These are phyloP conservation scores for Chenopodium quinoa DNA, from an alignment of 148 eudicot genomes.

Conservation along the genomic window DNA sequence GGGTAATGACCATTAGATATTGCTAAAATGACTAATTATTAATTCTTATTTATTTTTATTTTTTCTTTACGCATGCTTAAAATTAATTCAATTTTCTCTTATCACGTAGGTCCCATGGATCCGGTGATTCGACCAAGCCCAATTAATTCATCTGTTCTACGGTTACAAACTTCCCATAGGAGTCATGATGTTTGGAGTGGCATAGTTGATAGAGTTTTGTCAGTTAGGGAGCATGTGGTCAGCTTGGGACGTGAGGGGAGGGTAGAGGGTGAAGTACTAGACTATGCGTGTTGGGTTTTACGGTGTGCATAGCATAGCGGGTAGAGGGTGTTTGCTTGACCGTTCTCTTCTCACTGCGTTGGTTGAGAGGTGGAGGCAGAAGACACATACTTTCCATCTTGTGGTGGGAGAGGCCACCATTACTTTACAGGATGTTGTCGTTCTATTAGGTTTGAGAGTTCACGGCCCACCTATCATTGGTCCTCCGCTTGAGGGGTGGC, in stretches of 20 bases:
- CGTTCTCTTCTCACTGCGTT: conserved; percentile 2
- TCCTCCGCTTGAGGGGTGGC: background rate
- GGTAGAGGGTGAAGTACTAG: too few relatives aligned
- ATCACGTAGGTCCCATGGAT: background rate
- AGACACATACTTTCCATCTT: conserved; percentile 24
- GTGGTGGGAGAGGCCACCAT: conserved; percentile 10
- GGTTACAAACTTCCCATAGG: background rate
- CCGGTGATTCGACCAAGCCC: background rate
- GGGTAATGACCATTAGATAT: background rate
- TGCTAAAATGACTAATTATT: background rate
- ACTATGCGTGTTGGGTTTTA: background rate
- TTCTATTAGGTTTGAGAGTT: conserved; percentile 6
- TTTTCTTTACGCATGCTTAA: background rate
- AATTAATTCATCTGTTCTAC: background rate
- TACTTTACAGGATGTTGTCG: conserved; percentile 8
- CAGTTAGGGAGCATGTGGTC: background rate
- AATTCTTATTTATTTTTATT: background rate
- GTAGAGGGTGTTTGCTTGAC: background rate
- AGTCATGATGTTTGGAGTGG: background rate
- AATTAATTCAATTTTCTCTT: too few relatives aligned
- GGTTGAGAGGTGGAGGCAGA: conserved; percentile 25
- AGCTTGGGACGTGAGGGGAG: background rate
- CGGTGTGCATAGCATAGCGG: background rate
- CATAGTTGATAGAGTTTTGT: background rate
- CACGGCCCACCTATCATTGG: background rate